Conservation (phyloP, 2,329 filamentous ascomycete species). For the Aspergillus brunneoviolaceus region DNA sequence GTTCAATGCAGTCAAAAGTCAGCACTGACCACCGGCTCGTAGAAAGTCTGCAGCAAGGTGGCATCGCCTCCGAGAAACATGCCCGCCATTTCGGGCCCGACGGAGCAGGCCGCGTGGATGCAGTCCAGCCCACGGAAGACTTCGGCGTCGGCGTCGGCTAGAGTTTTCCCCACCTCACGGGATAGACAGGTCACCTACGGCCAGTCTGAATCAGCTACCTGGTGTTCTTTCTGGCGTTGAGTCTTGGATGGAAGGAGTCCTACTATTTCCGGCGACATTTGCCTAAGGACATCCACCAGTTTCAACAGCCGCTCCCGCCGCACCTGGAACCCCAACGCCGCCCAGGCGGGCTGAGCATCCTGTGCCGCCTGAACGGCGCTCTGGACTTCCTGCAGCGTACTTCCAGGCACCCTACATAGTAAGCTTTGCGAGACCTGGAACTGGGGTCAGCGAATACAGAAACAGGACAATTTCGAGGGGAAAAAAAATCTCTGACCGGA, state of each 20-base stretch:
- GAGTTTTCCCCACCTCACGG: slow-evolving; percentile 28
- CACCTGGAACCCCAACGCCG: slow-evolving; percentile 16
- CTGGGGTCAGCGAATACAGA: neutral
- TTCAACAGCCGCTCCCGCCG: slow-evolving; percentile 21
- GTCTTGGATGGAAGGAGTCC: neutral
- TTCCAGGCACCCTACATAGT: slow-evolving; percentile 23
- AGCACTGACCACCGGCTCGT: slow-evolving; percentile 21
- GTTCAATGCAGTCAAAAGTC: neutral
- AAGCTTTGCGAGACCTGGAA: slow-evolving; percentile 20
- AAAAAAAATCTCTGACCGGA: slow-evolving; percentile 16
- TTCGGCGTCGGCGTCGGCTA: slow-evolving; percentile 27
- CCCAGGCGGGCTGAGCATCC: slow-evolving; percentile 25
- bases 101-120: slow-evolving; percentile 27
- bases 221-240: neutral
- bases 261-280: slow-evolving; percentile 19
- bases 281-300: slow-evolving; percentile 19
- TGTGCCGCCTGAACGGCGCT: slow-evolving; percentile 22
- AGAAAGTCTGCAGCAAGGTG: slow-evolving; percentile 23
- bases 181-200: slow-evolving; percentile 18
- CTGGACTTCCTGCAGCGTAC: slow-evolving; percentile 24
- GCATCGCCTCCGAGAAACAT: slow-evolving; percentile 24
- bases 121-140: slow-evolving; percentile 28
- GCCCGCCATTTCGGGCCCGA: slow-evolving; percentile 26
- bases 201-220: neutral
- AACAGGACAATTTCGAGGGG: too few relatives aligned